These are phyloP conservation scores for Trichoderma asperelloides DNA, from an alignment of 495 filamentous ascomycete species.

Conservation along the genomic window DNA sequence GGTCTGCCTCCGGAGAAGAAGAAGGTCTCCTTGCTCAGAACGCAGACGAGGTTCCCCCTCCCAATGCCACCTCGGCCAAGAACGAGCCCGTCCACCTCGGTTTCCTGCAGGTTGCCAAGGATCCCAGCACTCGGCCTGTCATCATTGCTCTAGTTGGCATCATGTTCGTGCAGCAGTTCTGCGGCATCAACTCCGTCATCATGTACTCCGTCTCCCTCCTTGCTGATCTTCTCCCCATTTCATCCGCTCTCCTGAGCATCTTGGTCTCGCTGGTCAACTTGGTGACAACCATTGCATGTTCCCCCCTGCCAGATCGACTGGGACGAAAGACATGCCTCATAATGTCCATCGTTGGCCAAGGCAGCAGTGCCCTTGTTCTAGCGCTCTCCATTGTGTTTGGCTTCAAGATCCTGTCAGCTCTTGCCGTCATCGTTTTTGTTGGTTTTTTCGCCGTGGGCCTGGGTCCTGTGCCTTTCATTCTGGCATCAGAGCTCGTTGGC, in stretches of 20 bases:
- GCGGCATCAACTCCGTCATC: constrained; percentile 91
- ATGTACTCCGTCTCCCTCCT: constrained; percentile 96
- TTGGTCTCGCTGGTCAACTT: constrained; percentile 81
- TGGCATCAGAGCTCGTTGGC: constrained; percentile 80
- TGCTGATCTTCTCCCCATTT: constrained; percentile 63
- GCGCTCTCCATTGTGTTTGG: constrained; percentile 64
- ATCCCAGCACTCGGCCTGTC: constrained; percentile 62
- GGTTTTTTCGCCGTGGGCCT: constrained; percentile 83
- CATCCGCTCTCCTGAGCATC: constrained; percentile 72
- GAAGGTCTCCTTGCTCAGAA: constrained; percentile 40
- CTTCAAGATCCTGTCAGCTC: constrained; percentile 63
- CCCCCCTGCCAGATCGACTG: constrained; percentile 75
- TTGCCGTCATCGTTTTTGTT: constrained; percentile 78
- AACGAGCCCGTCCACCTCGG: constrained; percentile 43
- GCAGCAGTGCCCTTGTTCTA: constrained; percentile 59
- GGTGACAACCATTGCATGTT: constrained; percentile 66
- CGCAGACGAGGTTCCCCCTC: constrained; percentile 17
- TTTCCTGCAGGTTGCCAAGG: constrained; percentile 54
- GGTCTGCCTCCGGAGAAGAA: constrained; percentile 26
- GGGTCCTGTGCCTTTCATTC: constrained; percentile 88
- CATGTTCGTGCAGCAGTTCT: constrained; percentile 89
- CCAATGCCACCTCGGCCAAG: constrained; percentile 30
- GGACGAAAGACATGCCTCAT: constrained; percentile 79
- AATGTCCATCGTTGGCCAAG: constrained; percentile 74
- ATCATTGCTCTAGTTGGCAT: constrained; percentile 79